phyloP scores from a whole-genome alignment of 352 stramenopile genomes.

The Globisporangium radiosum region DNA sequence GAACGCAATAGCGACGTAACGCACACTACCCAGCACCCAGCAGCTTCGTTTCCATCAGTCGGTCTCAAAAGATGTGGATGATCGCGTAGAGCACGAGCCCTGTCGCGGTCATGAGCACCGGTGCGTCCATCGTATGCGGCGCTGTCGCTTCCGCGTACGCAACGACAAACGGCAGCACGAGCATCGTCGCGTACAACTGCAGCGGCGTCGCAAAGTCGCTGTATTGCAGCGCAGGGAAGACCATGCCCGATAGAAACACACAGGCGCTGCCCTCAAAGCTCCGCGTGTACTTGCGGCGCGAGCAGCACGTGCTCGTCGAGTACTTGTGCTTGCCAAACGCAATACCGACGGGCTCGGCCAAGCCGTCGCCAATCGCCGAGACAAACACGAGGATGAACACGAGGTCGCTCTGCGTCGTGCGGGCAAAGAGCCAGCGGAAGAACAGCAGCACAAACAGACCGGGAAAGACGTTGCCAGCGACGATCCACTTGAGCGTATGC shows the following conservation, averaged over 20 bases:
- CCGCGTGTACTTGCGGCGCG: constrained; percentile 53
- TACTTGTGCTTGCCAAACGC: constrained; percentile 64
- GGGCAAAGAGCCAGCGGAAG: constrained; percentile 78
- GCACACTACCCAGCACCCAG: too few relatives aligned
- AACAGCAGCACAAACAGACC: constrained; percentile 80
- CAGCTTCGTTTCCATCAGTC: too few relatives aligned
- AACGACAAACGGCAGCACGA: constrained; percentile 72
- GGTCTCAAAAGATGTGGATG: constrained; percentile 62
- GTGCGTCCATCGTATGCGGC: constrained; percentile 83
- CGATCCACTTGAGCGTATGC: constrained; percentile 74
- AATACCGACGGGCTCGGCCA: constrained; percentile 52
- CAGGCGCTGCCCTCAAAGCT: constrained; percentile 48
- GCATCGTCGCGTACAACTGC: constrained; percentile 76
- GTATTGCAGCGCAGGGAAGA: constrained; percentile 83
- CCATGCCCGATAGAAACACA: constrained; percentile 69
- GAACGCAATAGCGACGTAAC: too few relatives aligned
- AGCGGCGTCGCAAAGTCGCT: constrained; percentile 57
- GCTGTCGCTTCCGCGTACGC: constrained; percentile 81
- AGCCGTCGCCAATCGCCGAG: constrained; percentile 46
- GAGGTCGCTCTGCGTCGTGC: constrained; percentile 67
- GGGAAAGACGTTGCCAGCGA: constrained; percentile 76
- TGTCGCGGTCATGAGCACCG: constrained; percentile 77
- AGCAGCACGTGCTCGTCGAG: constrained; percentile 43
- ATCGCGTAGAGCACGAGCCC: constrained; percentile 76
- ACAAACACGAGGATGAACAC: constrained; percentile 83